Evolutionary conservation across 2,329 filamentous ascomycete species (phyloP), one percentile per base, ranked within the genome.

Genomic region (Microdochium trichocladiopsis): DNA sequence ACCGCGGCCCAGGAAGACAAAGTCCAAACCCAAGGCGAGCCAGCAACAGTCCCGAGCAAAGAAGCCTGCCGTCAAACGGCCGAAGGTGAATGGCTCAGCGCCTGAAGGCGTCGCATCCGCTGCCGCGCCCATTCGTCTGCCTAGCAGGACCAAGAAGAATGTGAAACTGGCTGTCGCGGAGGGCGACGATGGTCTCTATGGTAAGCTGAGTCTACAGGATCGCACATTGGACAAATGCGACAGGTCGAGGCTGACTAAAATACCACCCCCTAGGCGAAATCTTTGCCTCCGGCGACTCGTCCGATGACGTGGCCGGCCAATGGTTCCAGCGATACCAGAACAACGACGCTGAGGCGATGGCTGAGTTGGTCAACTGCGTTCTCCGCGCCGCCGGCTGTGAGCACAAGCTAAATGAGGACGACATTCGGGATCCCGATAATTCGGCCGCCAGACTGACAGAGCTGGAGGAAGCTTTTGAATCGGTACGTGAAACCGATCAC

Each of bases 391-490:
- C 92, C 18, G 94, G 94, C 25, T 95, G 92, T 66, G 83, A 90
- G 51, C 77, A 89, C 51, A 80, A 87, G 58, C 82, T 99, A 51
- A 87, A 86, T 10, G 80, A 82, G 37, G 85, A 94, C 64, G 91
- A 97, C 66, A 89, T 96, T 57, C 84, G 86, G 58, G 93, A 99
- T 65, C 84, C 90, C 8, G 94, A 99, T 66, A 91, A 94, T 63
- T 89, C 87, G 48, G 83, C 88, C 18, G 85, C 84, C 63, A 85
- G 84, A 63, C 74, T 99, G 47, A 77, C 80, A 22, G 92, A 97
- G 61, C 76, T 99, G n/a, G 90, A 96, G 68, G 86, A 88, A 56
- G 84, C 92, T 56, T 95, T 92, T 65, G 87, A 94, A 68, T 83
- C 88, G 65, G 87, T 90, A 68, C 63, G 79, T 68, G 25, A 12